These are phyloP conservation scores for Fusarium sublunatum DNA, from an alignment of 2,329 filamentous ascomycete genomes.

Conservation along the genomic window DNA sequence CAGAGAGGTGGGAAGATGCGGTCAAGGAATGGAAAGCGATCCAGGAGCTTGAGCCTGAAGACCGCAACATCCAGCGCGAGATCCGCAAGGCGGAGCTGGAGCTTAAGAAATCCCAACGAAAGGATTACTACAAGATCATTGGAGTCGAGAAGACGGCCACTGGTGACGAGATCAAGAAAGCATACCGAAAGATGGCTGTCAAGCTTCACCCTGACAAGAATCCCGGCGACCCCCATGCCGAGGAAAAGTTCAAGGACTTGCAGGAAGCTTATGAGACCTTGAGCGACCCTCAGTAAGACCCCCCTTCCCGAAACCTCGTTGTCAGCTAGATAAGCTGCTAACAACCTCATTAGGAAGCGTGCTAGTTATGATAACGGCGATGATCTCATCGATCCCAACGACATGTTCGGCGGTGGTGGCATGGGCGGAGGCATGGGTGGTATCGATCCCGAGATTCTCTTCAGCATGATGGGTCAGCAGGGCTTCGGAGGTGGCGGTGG, in stretches of 20 bases:
- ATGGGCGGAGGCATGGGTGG: constrained; percentile 74
- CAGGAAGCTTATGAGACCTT: constrained; percentile 96
- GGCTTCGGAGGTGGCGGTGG: constrained; percentile 67
- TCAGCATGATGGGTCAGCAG: constrained; percentile 83
- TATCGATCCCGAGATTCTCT: constrained; percentile 82
- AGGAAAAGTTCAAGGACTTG: constrained; percentile 96
- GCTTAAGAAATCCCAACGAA: constrained; percentile 95
- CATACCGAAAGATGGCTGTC: constrained; percentile 94
- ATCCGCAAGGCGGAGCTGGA: constrained; percentile 92
- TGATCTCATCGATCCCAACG: constrained; percentile 86
- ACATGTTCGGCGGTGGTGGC: constrained; percentile 80
- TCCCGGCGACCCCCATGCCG: constrained; percentile 83
- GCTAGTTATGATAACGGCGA: constrained; percentile 92
- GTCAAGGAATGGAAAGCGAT: constrained; percentile 90
- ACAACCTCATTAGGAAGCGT: constrained; percentile 73
- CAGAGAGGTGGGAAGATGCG: constrained; percentile 92
- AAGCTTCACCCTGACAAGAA: constrained; percentile 98
- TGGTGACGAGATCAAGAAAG: constrained; percentile 91
- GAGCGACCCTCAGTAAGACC: constrained; percentile 87
- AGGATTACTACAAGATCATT: constrained; percentile 99
- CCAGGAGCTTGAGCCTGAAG: constrained; percentile 83
- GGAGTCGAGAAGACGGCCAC: constrained; percentile 86
- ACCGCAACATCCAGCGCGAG: constrained; percentile 83
- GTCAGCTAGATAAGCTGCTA: constrained; percentile 45
- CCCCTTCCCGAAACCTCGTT: background rate